Percentiles rank a stretch among this genome's conserved stretches.
These are phyloP conservation scores for Saturnispora zaruensis DNA, from an alignment of 805 yeast genomes.

Conservation along the genomic window DNA sequence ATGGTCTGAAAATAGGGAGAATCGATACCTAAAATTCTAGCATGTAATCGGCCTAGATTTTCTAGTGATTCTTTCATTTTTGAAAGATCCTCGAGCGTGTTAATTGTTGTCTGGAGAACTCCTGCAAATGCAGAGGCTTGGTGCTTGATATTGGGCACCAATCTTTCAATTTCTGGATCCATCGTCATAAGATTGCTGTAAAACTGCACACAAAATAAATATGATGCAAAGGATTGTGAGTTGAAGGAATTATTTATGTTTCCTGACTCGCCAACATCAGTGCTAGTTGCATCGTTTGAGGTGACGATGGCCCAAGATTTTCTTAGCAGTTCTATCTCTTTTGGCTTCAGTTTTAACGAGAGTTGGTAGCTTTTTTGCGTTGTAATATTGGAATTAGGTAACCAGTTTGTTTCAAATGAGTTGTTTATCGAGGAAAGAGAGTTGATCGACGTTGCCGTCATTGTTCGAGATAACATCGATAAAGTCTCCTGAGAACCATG, in stretches of 20 bases:
- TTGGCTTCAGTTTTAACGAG: constrained; percentile 21
- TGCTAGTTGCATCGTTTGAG: constrained; percentile 9
- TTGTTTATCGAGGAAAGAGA: constrained; percentile 23
- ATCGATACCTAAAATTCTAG: constrained; percentile 67
- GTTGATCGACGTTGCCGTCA: constrained; percentile 22
- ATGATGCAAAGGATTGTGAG: constrained; percentile 36
- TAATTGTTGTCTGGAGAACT: constrained; percentile 59
- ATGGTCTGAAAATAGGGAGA: constrained; percentile 57
- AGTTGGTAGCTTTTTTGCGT: constrained; percentile 20
- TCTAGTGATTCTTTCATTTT: constrained; percentile 50
- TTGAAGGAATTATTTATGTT: constrained; percentile 11
- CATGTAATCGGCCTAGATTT: constrained; percentile 64
- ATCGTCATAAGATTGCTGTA: constrained; percentile 58
- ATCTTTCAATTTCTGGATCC: constrained; percentile 50
- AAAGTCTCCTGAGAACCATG: constrained; percentile 13
- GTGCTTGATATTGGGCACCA: constrained; percentile 68
- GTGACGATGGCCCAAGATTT: constrained; percentile 40
- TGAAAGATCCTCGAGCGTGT: constrained; percentile 51
- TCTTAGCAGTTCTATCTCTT: constrained; percentile 38
- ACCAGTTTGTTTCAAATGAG: constrained; percentile 27
- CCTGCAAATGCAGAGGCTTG: constrained; percentile 80
- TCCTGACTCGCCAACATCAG: constrained; percentile 4
- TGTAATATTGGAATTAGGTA: constrained; percentile 27
- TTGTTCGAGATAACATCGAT: constrained; percentile 18
- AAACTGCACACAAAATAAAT: constrained; percentile 68